A percentile compares a stretch with the other conserved stretches of the same genome.
These are phyloP conservation scores for Trametes meyenii DNA, from an alignment of 768 basidiomycete species.

Conservation along the genomic window DNA sequence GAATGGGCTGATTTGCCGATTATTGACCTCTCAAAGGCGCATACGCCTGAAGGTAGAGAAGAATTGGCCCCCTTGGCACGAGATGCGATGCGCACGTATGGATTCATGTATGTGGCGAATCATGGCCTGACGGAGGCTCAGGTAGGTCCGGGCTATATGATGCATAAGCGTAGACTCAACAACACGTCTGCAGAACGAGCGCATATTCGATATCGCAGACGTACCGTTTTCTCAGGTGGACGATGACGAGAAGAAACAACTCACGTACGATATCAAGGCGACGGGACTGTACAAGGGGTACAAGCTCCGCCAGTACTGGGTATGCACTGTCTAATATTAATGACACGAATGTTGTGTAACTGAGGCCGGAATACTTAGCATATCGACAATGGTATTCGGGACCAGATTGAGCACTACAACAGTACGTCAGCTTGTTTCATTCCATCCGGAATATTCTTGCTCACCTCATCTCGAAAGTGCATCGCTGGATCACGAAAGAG, in stretches of 20 bases:
- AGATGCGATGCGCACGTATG: conserved; percentile 37
- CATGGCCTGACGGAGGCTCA: conserved; percentile 48
- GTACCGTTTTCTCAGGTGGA: conserved; percentile 44
- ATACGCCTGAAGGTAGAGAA: conserved; percentile 36
- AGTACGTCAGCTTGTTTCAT: conserved; percentile 30
- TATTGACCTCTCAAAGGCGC: conserved; percentile 37
- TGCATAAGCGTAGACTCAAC: background rate
- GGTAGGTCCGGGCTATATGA: conserved; percentile 30
- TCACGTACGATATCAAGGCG: conserved; percentile 43
- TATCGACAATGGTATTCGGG: conserved; percentile 44
- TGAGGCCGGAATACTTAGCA: conserved; percentile 31
- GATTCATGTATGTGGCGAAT: conserved; percentile 53
- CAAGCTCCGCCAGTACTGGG: conserved; percentile 54
- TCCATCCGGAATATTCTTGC: background rate
- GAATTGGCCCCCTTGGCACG: conserved; percentile 35
- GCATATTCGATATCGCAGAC: conserved; percentile 53
- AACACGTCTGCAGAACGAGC: conserved; percentile 37
- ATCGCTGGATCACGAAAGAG: conserved; percentile 31
- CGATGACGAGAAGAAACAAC: conserved; percentile 46
- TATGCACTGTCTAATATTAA: conserved; percentile 19
- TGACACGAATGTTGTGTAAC: background rate
- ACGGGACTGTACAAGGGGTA: conserved; percentile 56
- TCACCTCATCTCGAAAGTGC: conserved; percentile 24
- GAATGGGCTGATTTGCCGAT: conserved; percentile 40
- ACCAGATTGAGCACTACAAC: conserved; percentile 50